Conservation (phyloP, 805 yeast species). For the Brettanomyces naardenensis region DNA sequence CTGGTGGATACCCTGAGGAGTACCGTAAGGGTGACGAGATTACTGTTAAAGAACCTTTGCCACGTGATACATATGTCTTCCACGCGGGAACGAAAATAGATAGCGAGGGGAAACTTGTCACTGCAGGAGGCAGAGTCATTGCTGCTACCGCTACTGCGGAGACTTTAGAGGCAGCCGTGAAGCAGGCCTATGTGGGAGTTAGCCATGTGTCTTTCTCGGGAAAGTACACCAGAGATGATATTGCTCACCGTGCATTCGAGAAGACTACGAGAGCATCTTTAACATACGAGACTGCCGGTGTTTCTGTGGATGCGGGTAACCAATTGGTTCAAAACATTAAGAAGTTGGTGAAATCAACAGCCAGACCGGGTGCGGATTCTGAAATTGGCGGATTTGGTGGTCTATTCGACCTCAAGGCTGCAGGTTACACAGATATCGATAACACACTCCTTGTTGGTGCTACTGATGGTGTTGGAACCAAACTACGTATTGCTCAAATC, state of each 20-base stretch:
- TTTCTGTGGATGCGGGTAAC: slow-evolving; percentile 94
- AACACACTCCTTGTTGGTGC: slow-evolving; percentile 90
- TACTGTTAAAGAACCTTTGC: slow-evolving; percentile 39
- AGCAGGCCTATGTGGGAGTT: slow-evolving; percentile 80
- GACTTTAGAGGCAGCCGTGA: slow-evolving; percentile 72
- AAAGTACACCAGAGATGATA: slow-evolving; percentile 83
- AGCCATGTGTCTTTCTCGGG: slow-evolving; percentile 62
- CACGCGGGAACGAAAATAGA: slow-evolving; percentile 85
- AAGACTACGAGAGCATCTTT: slow-evolving; percentile 32
- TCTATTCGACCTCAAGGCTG: slow-evolving; percentile 78
- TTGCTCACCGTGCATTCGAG: slow-evolving; percentile 88
- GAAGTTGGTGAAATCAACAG: slow-evolving; percentile 82
- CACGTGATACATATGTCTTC: slow-evolving; percentile 66
- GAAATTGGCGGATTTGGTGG: slow-evolving; percentile 99
- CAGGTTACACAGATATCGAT: slow-evolving; percentile 71
- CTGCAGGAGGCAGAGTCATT: slow-evolving; percentile 95
- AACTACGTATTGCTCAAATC: slow-evolving; percentile 87
- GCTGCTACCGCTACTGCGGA: slow-evolving; percentile 85
- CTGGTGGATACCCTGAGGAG: slow-evolving; percentile 92
- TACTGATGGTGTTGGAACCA: slow-evolving; percentile 99
- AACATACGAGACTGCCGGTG: slow-evolving; percentile 95
- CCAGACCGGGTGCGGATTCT: slow-evolving; percentile 93
- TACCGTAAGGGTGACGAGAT: slow-evolving; percentile 85
- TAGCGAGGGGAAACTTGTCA: slow-evolving; percentile 52
- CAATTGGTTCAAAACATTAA: slow-evolving; percentile 84